Evolutionary conservation across 352 stramenopile genomes (phyloP), one percentile per base, ranked within the genome.

Genomic region (Phytophthora brassicae): DNA sequence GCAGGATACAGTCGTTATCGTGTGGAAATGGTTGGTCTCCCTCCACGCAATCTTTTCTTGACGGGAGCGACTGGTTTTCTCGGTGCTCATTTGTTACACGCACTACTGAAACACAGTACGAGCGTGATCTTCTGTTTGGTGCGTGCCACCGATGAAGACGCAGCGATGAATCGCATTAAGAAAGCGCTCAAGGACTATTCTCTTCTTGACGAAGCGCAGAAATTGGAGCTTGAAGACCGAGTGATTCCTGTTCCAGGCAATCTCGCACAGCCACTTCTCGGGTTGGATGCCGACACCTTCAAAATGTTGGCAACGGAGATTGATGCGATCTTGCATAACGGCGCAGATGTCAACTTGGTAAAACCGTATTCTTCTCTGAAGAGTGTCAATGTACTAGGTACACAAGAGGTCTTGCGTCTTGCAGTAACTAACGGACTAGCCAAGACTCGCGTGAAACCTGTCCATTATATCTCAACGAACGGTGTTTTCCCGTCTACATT

Each of bases 381-480:
- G 59, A 81, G 84, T 33, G 80, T 87, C 16, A 98, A 98, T 67
- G 92, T 97, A 28, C 71, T 96, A 6, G 92, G 88, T 19, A 97
- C 92, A 23, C 84, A 96, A 44, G 88, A 97, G 56, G 76, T 96
- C 28, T 70, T 97, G 56, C 84, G 88, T 60, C 80, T 98, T 29
- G 88, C 82, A 4, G 86, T 86, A 58, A 91, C 84, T 20, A 92
- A 91, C 60, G 83, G 83, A 5, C 56, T 91, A 22, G 72, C 72
- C 19, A 91, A 87, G 72, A 90, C 76, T 22, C 84, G 77, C 54
- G 86, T 93, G 52, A 96, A 92, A 56, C 75, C 80, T 8, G 74
- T 97, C 20, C 84, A 93, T 58, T 97, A 97, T 71, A 89, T 97
- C 29, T 95, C 83, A 50, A 97, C 90, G 7, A 97, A 98, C 66